Base-by-base conservation (phyloP, 139 green algal species). In the Mychonastes homosphaera region DNA sequence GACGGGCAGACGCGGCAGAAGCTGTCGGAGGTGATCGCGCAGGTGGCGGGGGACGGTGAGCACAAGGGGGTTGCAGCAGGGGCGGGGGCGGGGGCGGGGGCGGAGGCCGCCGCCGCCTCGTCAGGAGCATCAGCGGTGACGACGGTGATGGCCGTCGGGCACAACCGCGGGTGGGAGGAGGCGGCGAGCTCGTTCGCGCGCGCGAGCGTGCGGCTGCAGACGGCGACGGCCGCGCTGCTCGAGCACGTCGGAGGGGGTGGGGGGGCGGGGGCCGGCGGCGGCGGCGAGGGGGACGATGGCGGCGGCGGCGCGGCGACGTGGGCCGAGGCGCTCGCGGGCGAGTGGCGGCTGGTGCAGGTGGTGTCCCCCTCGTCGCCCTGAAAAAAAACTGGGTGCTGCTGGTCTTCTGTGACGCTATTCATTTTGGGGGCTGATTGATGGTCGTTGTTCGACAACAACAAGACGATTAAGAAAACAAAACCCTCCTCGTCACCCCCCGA, bases 91-190 rank as follows among this genome's bases (percentile, higher is more conserved):
- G 36, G 36, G 36, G 36, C 10, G 10, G 10, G 36, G 10, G 12
- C 12, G 36, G 10, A n/a, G 36, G 36, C 12, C 12, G 12, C 36
- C 36, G 12, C 12, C 36, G 12, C 12, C 36, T 10, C 36, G 36
- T 44, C 12, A n/a, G 36, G 36, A 13, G 36, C 36, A 13, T 13
- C 12, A 10, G 36, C 36, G 36, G 10, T 44, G 36, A 13, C 13
- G 36, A 13, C 36, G 36, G 10, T 10, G 36, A 10, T 8, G 19
- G 8, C 9, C 41, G 6, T 5, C 41, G 24, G 85, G 0, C 86
- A 95, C 70, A 94, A 95, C 65, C 86, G 86, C 61, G 86, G 84
- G 24, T 83, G 79, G 76, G 76, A 86, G 24, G 82, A 63, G 43
- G 86, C 87, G 6, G 87, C 87, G 0, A 72, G 61, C 18, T 58